A percentile compares a stretch with the other conserved stretches of the same genome.
These are phyloP conservation scores for Prunus dulcis DNA, from an alignment of 306 rosid genomes.

Conservation along the genomic window DNA sequence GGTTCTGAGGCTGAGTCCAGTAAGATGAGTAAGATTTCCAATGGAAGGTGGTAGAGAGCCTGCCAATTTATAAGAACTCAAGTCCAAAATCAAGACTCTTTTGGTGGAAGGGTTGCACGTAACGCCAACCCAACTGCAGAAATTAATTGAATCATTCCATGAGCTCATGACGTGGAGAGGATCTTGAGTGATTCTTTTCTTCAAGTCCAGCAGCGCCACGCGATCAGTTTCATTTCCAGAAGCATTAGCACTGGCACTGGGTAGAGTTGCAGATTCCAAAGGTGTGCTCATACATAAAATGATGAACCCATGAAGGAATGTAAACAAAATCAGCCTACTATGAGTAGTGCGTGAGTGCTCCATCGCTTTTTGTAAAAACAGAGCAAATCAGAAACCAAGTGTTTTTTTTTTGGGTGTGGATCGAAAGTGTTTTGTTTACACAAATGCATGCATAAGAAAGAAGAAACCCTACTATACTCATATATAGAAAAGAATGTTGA, in stretches of 20 bases:
- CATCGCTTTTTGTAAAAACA: too few relatives aligned
- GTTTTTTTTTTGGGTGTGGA: too few relatives aligned
- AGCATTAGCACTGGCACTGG: background rate
- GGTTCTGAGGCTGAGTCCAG: conserved; percentile 1
- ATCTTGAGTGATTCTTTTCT: conserved; percentile 21
- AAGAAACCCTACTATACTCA: too few relatives aligned
- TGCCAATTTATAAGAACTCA: conserved; percentile 4
- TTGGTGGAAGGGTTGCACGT: conserved; percentile 32
- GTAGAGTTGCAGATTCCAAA: background rate
- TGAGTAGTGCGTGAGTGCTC: too few relatives aligned
- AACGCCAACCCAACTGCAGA: conserved; percentile 42
- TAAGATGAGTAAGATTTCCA: conserved; percentile 39
- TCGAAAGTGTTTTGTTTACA: too few relatives aligned
- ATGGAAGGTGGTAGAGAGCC: conserved; percentile 33
- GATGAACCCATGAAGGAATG: background rate
- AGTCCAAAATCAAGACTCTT: conserved; percentile 21
- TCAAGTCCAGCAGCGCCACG: conserved; percentile 32
- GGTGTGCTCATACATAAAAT: conserved; percentile 10
- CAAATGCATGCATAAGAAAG: too few relatives aligned
- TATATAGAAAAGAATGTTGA: too few relatives aligned
- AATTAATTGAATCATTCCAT: conserved; percentile 38
- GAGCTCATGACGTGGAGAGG: conserved; percentile 2
- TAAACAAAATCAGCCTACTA: too few relatives aligned
- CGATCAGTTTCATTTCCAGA: conserved; percentile 29
- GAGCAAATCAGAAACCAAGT: too few relatives aligned